Percentiles rank a stretch among this genome's conserved stretches.
Evolutionary conservation across 208 protist species (phyloP).

Genomic region (Trypanosoma mega): DNA sequence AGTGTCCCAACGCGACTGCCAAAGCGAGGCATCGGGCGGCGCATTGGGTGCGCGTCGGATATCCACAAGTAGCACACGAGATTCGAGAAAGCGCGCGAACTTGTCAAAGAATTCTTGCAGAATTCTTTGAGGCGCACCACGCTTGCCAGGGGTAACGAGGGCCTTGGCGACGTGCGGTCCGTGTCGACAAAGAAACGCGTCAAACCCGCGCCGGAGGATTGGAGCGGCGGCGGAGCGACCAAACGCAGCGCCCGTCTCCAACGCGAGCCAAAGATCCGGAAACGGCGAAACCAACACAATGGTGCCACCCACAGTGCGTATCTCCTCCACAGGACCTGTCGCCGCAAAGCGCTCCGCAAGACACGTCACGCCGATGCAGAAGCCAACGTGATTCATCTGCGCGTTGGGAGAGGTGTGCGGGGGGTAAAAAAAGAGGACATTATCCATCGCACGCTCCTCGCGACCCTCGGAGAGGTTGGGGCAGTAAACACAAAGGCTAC

Average conservation of each 20-base stretch:
- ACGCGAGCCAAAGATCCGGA: constrained; percentile 24
- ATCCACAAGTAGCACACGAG: constrained; percentile 9
- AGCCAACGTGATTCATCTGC: constrained; percentile 72
- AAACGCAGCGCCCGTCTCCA: constrained; percentile 18
- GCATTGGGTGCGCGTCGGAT: not conserved
- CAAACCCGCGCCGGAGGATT: constrained; percentile 18
- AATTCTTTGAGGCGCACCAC: not conserved
- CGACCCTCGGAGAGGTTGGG: constrained; percentile 41
- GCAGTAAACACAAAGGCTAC: constrained; percentile 53
- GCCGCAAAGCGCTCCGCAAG: constrained; percentile 37
- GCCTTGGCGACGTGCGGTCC: constrained; percentile 7
- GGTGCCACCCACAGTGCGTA: constrained; percentile 12
- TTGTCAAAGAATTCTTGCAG: constrained; percentile 16
- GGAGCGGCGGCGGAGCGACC: constrained; percentile 16
- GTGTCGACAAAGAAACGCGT: constrained; percentile 25
- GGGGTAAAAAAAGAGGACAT: constrained; percentile 71
- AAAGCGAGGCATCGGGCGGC: not conserved
- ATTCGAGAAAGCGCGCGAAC: constrained; percentile 24
- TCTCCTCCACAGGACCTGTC: constrained; percentile 11
- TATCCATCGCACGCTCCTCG: constrained; percentile 60
- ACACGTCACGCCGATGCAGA: constrained; percentile 56
- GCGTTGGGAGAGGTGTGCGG: constrained; percentile 23
- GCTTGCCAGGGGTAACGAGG: not conserved
- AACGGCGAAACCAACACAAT: constrained; percentile 19
- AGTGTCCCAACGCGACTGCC: constrained; percentile 13